These are phyloP conservation scores for Kurtzmaniella quercitrusa DNA, from an alignment of 1,139 yeast species.

Conservation along the genomic window DNA sequence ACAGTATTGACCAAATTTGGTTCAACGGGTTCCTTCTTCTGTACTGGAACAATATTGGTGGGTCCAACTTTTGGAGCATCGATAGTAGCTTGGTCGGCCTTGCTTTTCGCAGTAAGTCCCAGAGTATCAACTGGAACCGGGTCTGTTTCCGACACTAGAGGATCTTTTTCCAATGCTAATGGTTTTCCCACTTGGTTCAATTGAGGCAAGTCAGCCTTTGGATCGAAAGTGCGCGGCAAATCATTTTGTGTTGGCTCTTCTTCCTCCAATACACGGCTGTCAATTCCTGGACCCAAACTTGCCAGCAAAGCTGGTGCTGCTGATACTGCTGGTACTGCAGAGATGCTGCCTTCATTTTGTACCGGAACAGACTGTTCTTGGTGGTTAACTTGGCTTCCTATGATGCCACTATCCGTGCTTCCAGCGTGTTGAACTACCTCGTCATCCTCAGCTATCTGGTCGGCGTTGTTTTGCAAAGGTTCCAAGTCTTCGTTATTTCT, in stretches of 20 bases:
- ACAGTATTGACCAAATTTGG: too few species aligned
- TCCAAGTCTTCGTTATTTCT: background rate
- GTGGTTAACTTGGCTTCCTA: too few species aligned
- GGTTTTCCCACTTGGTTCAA: background rate
- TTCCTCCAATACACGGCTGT: background rate
- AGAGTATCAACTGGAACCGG: too few species aligned
- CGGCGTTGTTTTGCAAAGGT: background rate
- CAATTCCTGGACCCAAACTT: background rate
- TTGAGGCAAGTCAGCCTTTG: background rate
- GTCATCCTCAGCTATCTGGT: background rate
- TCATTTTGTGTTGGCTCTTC: too few species aligned
- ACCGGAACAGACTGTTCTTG: background rate
- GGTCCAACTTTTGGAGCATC: too few species aligned
- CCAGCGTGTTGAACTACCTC: slow-evolving; percentile 4
- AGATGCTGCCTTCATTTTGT: background rate
- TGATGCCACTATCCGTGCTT: too few species aligned
- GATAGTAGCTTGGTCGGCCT: too few species aligned
- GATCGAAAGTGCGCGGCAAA: background rate
- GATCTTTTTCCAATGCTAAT: too few species aligned
- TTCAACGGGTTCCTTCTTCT: too few species aligned
- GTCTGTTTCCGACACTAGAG: too few species aligned
- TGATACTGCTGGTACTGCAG: background rate
- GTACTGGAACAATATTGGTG: too few species aligned
- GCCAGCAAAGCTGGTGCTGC: background rate
- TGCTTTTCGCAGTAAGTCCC: too few species aligned